Evolutionary conservation across 2,329 filamentous ascomycete genomes (phyloP).

Genomic region (Waltergamsia citrina): DNA sequence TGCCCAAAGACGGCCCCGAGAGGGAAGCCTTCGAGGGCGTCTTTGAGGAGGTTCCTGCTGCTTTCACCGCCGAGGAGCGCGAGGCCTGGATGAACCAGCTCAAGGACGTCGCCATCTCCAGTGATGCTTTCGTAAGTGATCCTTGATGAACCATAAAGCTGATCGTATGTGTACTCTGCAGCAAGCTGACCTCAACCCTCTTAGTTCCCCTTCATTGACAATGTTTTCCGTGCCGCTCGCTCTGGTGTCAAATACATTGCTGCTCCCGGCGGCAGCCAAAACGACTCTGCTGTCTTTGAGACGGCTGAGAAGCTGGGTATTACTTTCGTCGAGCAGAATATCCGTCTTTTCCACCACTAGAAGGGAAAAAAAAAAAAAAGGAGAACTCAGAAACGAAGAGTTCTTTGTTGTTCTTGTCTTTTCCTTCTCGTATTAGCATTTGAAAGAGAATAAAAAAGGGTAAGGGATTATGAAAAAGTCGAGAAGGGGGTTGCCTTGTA

Average conservation of each 20-base stretch:
- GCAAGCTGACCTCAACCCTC: no score
- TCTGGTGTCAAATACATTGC: slow-evolving; percentile 95
- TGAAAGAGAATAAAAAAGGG: no score
- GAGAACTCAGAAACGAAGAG: no score
- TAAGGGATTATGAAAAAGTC: no score
- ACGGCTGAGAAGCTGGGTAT: slow-evolving; percentile 89
- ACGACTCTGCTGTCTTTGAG: slow-evolving; percentile 72
- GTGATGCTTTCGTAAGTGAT: slow-evolving; percentile 81
- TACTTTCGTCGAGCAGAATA: slow-evolving; percentile 91
- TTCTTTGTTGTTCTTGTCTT: no score
- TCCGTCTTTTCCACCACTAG: slow-evolving; percentile 91
- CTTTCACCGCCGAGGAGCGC: slow-evolving; percentile 79
- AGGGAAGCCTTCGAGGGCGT: slow-evolving; percentile 77
- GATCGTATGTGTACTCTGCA: slow-evolving; percentile 13
- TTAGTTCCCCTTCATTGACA: slow-evolving; percentile 96
- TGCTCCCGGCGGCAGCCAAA: slow-evolving; percentile 83
- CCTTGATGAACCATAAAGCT: not conserved
- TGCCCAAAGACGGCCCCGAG: slow-evolving; percentile 77
- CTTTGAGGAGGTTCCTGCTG: slow-evolving; percentile 79
- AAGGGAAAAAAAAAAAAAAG: no score
- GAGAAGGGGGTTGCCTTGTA: no score
- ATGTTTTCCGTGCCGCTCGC: slow-evolving; percentile 82
- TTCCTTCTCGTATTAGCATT: no score
- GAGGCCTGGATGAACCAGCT: slow-evolving; percentile 79
- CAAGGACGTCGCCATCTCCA: slow-evolving; percentile 74